Evolutionary conservation across 2,329 filamentous ascomycete genomes (phyloP), one percentile per base, ranked within the genome.

Genomic region (Beauveria bassiana): DNA sequence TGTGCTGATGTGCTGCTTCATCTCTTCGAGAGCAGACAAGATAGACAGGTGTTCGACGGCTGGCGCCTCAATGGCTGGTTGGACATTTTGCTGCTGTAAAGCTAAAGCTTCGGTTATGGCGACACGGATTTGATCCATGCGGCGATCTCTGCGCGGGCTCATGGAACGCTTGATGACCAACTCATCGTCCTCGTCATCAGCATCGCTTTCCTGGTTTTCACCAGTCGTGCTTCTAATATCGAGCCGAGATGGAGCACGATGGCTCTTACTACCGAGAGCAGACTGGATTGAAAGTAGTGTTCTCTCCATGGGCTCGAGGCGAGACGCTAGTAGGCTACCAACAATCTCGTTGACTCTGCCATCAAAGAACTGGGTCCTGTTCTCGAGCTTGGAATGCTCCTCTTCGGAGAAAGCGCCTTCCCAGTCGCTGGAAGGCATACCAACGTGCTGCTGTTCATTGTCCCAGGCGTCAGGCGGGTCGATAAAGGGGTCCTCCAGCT

Each of bases 111-210:
- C 93, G 59, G 87, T 76, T 28, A 93, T 81, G 49, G 85, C 84
- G 26, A 79, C 78, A 59, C 87, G 88, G 65, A 99, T 91, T 72
- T 93, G 91, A 62, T 97, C 92, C 68, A 93, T 74, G 67, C 86
- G 91, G 68, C 87, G 87, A 70, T 96, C 91, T 64, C 87, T 84
- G 62, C 85, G 83, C 20, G 92, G 91, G 67, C 93, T 97, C 67
- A 87, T 81, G 6, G 89, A 89, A 57, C 90, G 86, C 70, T 85
- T 81, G 64, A 80, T 76, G 63, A 76, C 64, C 61, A 85, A 82
- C 61, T 87, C 90, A 24, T 96, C 92, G 66, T 96, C 93, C 70
- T 96, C 92, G 64, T 96, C 93, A 71, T 98, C 93, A 12, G 95
- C 93, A 75, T 98, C 95, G 71, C 93, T 97, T 63, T 96, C 86